Base-by-base conservation (phyloP, 768 basidiomycete species). In the Roridomyces roridus region DNA sequence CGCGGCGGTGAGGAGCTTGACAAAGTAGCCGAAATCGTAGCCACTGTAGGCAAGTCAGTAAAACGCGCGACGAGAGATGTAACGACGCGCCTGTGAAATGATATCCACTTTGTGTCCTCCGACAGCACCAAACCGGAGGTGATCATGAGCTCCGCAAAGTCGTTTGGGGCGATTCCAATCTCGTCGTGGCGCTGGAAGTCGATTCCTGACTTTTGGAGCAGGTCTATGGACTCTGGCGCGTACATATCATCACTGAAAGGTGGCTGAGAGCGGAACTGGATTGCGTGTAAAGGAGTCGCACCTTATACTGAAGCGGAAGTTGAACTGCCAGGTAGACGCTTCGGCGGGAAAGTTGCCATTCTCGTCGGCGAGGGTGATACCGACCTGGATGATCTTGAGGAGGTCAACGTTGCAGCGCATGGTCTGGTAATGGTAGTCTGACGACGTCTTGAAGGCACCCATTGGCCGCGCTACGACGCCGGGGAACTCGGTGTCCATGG, bases 321-420 rank as follows among this genome's bases (percentile, higher is more conserved):
- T 99, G 78, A 99, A 99, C 73, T 99, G 97, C 97, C 97, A 99
- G 49, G 96, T 97, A 26, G 91, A 91, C 31, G 89, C 85, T 49
- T 96, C 96, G 64, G 87, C 87, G 11, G 96, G 94, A 54, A 88
- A 87, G 68, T 95, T 89, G 5, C 97, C 97, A 28, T 97, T 86
- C 70, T 96, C 94, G 72, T 98, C 94, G 36, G 92, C 89, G 25
- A 99, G 79, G 6, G 97, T 97, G 62, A 99, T 84, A 6, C 97
- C 97, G 58, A 98, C 87, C 77, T 99, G 97, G 46, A 99, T 98
- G 75, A 98, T 92, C 78, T 94, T 94, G 64, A 99, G 83, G 45
- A 98, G 80, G 81, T 99, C 97, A 67, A 98, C 97, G 74, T 99
- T 99, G 78, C 96, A 97, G 58, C 97, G 89, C 91, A 99, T 96